Percentiles rank a stretch among this genome's conserved stretches.
phyloP scores from a whole-genome alignment of 2,329 filamentous ascomycete species.

The Neopestalotiopsis clavispora region DNA sequence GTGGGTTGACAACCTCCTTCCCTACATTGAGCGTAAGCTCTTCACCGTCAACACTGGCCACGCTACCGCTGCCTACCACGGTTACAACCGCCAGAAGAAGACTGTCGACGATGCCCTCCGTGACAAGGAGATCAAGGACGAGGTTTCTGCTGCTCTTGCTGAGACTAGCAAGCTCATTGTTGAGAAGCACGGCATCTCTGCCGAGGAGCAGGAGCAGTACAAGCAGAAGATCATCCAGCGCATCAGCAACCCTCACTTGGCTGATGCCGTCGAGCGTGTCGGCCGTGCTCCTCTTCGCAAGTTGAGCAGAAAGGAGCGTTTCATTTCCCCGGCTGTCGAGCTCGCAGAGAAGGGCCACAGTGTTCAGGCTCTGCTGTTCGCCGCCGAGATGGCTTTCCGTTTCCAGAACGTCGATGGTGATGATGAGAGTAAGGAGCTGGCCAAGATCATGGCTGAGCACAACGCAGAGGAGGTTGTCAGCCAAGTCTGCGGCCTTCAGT shows the following conservation, averaged over 20 bases:
- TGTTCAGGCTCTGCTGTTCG: slow-evolving; percentile 76
- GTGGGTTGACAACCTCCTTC: slow-evolving; percentile 88
- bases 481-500: slow-evolving; percentile 82
- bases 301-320: slow-evolving; percentile 92
- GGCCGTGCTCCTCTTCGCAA: slow-evolving; percentile 94
- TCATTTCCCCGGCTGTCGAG: slow-evolving; percentile 89
- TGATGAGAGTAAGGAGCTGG: slow-evolving; percentile 85
- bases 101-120: slow-evolving; percentile 89
- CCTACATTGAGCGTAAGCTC: slow-evolving; percentile 98
- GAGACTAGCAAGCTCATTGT: slow-evolving; percentile 90
- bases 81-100: slow-evolving; percentile 82
- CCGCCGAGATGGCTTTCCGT: slow-evolving; percentile 88
- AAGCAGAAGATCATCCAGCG: slow-evolving; percentile 90
- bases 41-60: slow-evolving; percentile 99
- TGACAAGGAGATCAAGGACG: slow-evolving; percentile 77
- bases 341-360: slow-evolving; percentile 81
- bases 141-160: slow-evolving; percentile 78
- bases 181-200: slow-evolving; percentile 80
- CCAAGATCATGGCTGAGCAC: slow-evolving; percentile 80
- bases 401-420: slow-evolving; percentile 96
- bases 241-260: slow-evolving; percentile 91
- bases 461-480: slow-evolving; percentile 75
- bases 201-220: slow-evolving; percentile 80
- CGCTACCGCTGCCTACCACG: slow-evolving; percentile 94
- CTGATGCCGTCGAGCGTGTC: slow-evolving; percentile 93